These are phyloP conservation scores for Tritrichomonas musculus DNA, from an alignment of 208 protist genomes.

Conservation along the genomic window DNA sequence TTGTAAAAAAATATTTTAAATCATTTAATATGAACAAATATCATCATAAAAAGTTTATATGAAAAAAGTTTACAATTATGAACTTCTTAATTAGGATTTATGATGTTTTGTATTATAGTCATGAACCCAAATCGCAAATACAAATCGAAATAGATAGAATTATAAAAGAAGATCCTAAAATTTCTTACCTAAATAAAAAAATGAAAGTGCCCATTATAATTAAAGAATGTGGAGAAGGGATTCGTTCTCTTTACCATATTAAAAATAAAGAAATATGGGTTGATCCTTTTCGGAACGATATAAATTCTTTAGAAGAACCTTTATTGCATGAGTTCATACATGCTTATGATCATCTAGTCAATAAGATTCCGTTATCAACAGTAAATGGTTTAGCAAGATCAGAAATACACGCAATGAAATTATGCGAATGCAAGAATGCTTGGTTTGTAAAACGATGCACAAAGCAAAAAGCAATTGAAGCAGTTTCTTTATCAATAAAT, in stretches of 20 bases:
- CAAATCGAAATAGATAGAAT: not conserved
- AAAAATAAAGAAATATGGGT: slow-evolving; percentile 20
- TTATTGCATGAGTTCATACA: not conserved
- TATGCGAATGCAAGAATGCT: not conserved
- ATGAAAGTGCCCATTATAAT: not conserved
- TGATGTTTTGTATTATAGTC: too few species aligned
- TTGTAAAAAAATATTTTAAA: too few species aligned
- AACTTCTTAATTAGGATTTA: too few species aligned
- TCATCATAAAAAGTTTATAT: too few species aligned
- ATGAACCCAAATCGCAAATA: not conserved
- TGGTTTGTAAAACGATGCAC: slow-evolving; percentile 24
- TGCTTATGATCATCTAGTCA: not conserved
- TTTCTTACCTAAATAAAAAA: not conserved
- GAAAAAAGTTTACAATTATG: too few species aligned
- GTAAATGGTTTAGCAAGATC: not conserved
- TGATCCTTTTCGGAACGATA: not conserved
- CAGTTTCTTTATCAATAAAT: not conserved
- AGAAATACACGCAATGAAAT: slow-evolving; percentile 20
- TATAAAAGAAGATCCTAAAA: not conserved
- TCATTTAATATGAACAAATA: too few species aligned
- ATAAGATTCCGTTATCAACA: not conserved
- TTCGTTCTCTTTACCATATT: not conserved
- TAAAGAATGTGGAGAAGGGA: not conserved
- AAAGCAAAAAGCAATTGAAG: slow-evolving; percentile 17
- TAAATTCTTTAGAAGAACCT: not conserved